Percentiles rank a stretch among this genome's conserved stretches.
Conservation (phyloP, 2,329 filamentous ascomycete genomes). For the Trichoderma sp. region DNA sequence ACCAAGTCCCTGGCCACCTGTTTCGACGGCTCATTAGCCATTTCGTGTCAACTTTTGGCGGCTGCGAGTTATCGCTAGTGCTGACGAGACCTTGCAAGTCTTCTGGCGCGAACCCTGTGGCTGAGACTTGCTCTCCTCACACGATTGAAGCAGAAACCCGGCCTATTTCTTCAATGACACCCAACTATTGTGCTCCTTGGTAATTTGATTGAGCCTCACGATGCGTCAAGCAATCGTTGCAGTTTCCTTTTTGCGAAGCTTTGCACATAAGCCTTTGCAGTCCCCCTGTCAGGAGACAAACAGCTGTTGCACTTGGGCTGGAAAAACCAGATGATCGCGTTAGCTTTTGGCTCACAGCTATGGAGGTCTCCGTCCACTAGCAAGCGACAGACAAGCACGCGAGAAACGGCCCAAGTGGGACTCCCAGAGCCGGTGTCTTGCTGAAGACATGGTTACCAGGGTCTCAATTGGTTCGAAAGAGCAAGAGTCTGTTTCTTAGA, state of each 20-base stretch:
- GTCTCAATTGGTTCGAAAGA: neutral
- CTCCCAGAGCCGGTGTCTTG: neutral
- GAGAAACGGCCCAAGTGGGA: neutral
- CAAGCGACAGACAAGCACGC: neutral
- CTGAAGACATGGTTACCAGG: neutral
- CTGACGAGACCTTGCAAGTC: neutral
- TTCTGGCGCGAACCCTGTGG: slow-evolving; percentile 8
- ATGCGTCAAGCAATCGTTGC: neutral
- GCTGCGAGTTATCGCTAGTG: neutral
- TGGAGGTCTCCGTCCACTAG: neutral
- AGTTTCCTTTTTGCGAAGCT: neutral
- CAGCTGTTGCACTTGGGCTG: neutral
- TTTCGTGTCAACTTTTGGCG: slow-evolving; percentile 12
- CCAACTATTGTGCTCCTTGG: neutral
- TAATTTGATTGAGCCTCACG: neutral
- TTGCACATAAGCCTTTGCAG: neutral
- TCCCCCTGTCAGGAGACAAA: neutral
- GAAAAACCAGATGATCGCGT: neutral
- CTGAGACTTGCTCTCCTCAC: neutral
- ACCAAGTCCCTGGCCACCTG: neutral
- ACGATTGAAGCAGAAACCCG: neutral
- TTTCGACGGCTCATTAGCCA: neutral
- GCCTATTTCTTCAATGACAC: neutral
- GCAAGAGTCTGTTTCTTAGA: neutral
- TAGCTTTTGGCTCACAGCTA: neutral